A percentile compares a stretch with the other conserved stretches of the same genome.
Conservation (phyloP, 768 basidiomycete genomes). For the Phanerochaete sordida region DNA sequence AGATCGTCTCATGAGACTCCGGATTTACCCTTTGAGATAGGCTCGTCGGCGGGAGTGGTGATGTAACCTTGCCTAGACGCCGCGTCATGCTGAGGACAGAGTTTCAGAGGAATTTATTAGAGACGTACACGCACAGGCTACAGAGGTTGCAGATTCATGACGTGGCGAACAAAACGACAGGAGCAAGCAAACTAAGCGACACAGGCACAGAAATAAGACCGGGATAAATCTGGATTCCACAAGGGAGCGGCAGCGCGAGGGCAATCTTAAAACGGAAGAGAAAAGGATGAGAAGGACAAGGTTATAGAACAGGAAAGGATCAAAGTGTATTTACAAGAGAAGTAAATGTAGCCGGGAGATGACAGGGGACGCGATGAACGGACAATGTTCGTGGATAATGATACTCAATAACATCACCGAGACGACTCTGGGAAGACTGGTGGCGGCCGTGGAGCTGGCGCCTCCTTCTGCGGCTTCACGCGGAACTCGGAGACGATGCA, state of each 20-base stretch:
- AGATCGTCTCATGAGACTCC: too few relatives aligned
- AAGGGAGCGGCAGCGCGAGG: conserved; percentile 2
- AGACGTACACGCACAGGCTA: conserved; percentile 43
- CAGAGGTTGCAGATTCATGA: conserved; percentile 26
- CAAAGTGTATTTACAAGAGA: conserved; percentile 22
- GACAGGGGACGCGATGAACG: conserved; percentile 10
- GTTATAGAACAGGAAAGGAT: conserved; percentile 10
- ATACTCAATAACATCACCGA: conserved; percentile 20
- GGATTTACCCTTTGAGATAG: too few relatives aligned
- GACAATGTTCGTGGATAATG: conserved; percentile 12
- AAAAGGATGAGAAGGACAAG: background rate
- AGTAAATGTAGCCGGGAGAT: conserved; percentile 16
- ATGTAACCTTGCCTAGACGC: background rate
- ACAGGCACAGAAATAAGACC: conserved; percentile 14
- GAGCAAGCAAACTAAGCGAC: conserved; percentile 10
- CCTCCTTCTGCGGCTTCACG: conserved; percentile 66
- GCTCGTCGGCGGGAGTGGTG: too few relatives aligned
- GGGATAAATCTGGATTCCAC: conserved; percentile 7
- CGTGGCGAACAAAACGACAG: conserved; percentile 17
- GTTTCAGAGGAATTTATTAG: conserved; percentile 16
- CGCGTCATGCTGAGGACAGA: background rate
- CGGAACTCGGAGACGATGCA: conserved; percentile 73
- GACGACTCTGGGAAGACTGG: conserved; percentile 38
- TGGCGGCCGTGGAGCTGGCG: conserved; percentile 31
- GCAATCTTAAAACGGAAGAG: background rate